Percentiles rank a stretch among this genome's conserved stretches.
These are phyloP conservation scores for Phlyctochytrium bullatum DNA, from an alignment of 192 early-diverging fungal genomes.

Conservation along the genomic window DNA sequence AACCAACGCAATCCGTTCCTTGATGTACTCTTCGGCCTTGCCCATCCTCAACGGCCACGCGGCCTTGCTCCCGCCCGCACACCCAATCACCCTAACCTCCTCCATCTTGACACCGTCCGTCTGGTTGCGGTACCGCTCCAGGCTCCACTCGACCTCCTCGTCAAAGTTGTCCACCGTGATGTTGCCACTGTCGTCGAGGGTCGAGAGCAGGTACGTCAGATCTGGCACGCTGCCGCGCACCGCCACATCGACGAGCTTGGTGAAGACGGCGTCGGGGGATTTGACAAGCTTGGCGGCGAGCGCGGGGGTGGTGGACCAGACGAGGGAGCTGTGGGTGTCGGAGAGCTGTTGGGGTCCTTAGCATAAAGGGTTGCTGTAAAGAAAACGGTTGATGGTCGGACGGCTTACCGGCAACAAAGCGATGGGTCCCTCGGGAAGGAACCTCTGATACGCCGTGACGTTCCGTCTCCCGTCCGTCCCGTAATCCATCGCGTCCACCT, in stretches of 20 bases:
- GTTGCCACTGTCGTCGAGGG: too few relatives aligned
- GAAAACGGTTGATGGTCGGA: not conserved
- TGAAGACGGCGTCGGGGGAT: slow-evolving; percentile 63
- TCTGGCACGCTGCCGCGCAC: slow-evolving; percentile 70
- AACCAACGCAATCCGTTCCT: slow-evolving; percentile 78
- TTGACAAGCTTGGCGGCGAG: slow-evolving; percentile 63
- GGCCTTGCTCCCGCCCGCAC: slow-evolving; percentile 68
- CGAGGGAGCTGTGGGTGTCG: slow-evolving; percentile 68
- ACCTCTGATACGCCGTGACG: slow-evolving; percentile 88
- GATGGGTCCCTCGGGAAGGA: slow-evolving; percentile 90
- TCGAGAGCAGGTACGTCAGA: slow-evolving; percentile 67
- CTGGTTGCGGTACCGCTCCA: slow-evolving; percentile 25
- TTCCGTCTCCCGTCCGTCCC: too few relatives aligned
- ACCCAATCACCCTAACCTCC: slow-evolving; percentile 57
- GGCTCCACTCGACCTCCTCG: slow-evolving; percentile 69
- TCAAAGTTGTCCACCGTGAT: slow-evolving; percentile 61
- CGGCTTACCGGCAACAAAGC: slow-evolving; percentile 89
- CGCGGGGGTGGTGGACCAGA: slow-evolving; percentile 80
- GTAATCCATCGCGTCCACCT: slow-evolving; percentile 39
- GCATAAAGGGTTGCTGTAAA: not conserved
- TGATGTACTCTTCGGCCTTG: slow-evolving; percentile 73
- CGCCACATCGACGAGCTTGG: slow-evolving; percentile 75
- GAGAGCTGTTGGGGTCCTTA: slow-evolving; percentile 54
- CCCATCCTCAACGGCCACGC: slow-evolving; percentile 83
- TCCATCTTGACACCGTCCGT: too few relatives aligned